Evolutionary conservation across 441 rosid genomes (phyloP).

Genomic region (Lepidium campestre): DNA sequence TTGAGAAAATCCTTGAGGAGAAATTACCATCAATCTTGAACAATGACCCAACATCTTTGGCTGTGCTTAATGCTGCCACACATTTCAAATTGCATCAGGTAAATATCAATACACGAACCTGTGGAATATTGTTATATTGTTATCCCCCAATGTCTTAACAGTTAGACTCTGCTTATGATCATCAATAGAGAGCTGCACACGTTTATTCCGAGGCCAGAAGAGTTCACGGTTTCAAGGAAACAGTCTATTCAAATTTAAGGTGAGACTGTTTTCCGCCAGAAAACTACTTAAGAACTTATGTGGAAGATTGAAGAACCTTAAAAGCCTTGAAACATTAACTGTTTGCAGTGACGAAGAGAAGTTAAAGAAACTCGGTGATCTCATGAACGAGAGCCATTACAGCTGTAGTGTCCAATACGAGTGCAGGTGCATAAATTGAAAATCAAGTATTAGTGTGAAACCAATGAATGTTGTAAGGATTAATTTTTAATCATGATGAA

Average conservation of each 20-base stretch:
- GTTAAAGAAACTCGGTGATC: slow-evolving; percentile 73
- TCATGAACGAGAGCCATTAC: slow-evolving; percentile 83
- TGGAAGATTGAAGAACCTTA: neutral
- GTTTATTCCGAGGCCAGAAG: slow-evolving; percentile 86
- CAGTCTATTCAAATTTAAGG: slow-evolving; percentile 66
- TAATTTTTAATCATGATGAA: neutral
- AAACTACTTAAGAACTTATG: neutral
- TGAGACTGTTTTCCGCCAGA: slow-evolving; percentile 2
- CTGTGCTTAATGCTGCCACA: slow-evolving; percentile 70
- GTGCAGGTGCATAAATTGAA: slow-evolving; percentile 61
- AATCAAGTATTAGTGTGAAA: neutral
- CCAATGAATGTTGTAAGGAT: neutral
- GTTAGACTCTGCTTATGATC: neutral
- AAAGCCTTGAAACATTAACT: neutral
- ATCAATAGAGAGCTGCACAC: slow-evolving; percentile 75
- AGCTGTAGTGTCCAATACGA: slow-evolving; percentile 90
- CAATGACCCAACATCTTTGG: slow-evolving; percentile 63
- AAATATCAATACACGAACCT: neutral
- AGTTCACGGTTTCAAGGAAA: slow-evolving; percentile 79
- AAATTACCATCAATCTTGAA: slow-evolving; percentile 52
- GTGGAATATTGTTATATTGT: neutral
- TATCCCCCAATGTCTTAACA: neutral
- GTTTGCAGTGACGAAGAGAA: slow-evolving; percentile 71
- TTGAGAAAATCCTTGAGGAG: slow-evolving; percentile 53
- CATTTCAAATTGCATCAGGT: slow-evolving; percentile 90